Evolutionary conservation across 23 red algal genomes (phyloP).

Genomic region (Gracilaria gracilis): DNA sequence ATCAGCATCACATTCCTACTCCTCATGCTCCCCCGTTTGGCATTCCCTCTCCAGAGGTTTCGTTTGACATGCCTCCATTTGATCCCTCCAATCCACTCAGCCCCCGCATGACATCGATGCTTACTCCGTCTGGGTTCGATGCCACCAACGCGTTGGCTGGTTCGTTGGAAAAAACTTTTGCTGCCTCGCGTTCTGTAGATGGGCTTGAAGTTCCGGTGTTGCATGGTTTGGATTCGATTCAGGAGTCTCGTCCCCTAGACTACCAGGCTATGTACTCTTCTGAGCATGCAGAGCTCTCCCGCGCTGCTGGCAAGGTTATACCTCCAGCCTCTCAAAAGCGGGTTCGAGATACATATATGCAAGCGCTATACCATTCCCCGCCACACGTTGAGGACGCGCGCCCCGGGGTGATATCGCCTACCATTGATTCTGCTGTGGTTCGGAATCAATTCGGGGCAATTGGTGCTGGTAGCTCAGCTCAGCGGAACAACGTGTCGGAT

Average conservation of each 20-base stretch:
- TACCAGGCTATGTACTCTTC: background rate
- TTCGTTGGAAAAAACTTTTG: conserved; percentile 11
- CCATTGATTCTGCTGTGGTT: conserved; percentile 1
- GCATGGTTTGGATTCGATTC: conserved; percentile 21
- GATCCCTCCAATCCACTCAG: background rate
- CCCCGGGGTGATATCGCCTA: background rate
- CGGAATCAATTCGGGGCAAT: conserved; percentile 3
- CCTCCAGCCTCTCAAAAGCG: background rate
- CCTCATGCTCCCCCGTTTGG: background rate
- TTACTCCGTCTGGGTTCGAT: conserved; percentile 14
- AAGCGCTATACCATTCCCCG: conserved; percentile 61
- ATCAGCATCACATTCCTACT: background rate
- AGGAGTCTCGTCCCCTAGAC: conserved; percentile 1
- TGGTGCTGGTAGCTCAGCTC: background rate
- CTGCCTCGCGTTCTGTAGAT: background rate
- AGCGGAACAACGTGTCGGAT: background rate
- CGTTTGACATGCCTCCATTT: conserved; percentile 9
- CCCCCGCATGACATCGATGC: conserved; percentile 4
- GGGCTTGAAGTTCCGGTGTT: background rate
- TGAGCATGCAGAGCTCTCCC: background rate
- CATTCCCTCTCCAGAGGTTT: conserved; percentile 12
- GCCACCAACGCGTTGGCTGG: conserved; percentile 13
- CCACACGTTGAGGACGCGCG: background rate
- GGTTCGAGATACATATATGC: conserved; percentile 43
- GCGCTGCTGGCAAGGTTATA: background rate